Base-by-base conservation (phyloP, 1,284 basidiomycete genomes). In the Fomitopsis palustris region DNA sequence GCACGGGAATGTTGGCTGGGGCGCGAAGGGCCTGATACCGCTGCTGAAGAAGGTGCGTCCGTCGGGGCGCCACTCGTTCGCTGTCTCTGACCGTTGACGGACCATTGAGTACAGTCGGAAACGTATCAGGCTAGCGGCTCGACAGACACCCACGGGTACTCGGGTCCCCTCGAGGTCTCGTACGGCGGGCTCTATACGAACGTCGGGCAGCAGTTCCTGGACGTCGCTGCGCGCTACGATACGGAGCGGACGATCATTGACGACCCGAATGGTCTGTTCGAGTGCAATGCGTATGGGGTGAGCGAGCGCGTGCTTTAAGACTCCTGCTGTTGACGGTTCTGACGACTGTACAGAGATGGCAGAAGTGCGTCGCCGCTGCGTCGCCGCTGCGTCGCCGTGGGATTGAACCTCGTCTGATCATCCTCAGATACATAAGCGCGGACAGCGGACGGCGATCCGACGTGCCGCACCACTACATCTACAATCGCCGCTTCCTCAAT, bases 371-470 rank as follows among this genome's bases (percentile, higher is more conserved):
- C 52, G 23, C 31, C 14, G 10, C 19, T 9, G 8, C 8, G 16
- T n/a, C n/a, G n/a, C n/a, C n/a, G n/a, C n/a, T n/a, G n/a, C n/a
- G n/a, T n/a, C n/a, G 21, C 14, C 29, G 17, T 12, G 45, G 33
- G 19, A n/a, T 23, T 21, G 21, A n/a, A 2, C n/a, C 25, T 16
- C 49, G 3, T 17, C 51, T 52, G 21, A 61, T 54, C 43, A 23
- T 59, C 53, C 27, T 23, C 53, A 79, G 83, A 64, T 87, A 81
- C 67, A 76, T 86, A 21, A 77, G 84, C 61, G 68, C 63, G 0
- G 63, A 73, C 25, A 83, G 79, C 0, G 87, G 87, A 37, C 78
- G 65, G 49, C 81, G 86, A 12, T 86, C 80, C 0, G 85, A 88
- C 64, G 67, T 80, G 3, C 78, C 87, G 1, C 84, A 86, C 62